Base-by-base conservation (phyloP, 768 basidiomycete genomes). In the Suillus subluteus region DNA sequence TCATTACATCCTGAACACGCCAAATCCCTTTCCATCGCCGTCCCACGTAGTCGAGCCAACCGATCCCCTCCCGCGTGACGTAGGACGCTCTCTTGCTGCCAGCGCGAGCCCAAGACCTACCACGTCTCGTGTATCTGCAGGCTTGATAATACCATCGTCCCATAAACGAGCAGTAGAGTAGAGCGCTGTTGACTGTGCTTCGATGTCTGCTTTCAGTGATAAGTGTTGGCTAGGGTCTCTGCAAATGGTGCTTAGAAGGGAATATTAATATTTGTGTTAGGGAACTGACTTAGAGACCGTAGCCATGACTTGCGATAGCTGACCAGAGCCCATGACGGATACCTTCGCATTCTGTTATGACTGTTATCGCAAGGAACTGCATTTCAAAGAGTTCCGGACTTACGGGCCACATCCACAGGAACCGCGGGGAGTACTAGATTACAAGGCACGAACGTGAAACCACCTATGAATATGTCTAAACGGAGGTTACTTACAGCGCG, bases 341-440 rank as follows among this genome's bases (percentile, higher is more conserved):
- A 97, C 90, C 77, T 92, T 96, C 43, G 96, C 94, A 70, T 96
- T 96, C 90, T 94, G 68, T 30, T 48, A 38, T 56, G 38, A 9
- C 9, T 38, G 58, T 62, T 50, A 44, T 35, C 55, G 12, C 13
- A 11, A 52, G 26, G 55, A 59, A 48, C n/a, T 43, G n/a, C 63
- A 52, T 13, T 44, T 55, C 2, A 43, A 62, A 43, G 21, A 59
- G 30, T 68, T 48, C 41, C 5, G 55, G 43, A 80, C 91, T 73
- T 79, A 94, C 92, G 66, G 96, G 96, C 96, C 96, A 98, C 94
- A 96, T 96, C 93, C 94, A 98, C 62, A 98, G 78, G 85, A 98
- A 98, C 67, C 95, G 85, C 21, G 96, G 96, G 6, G 93, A 95
- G 79, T 97, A 98, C 89, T 96, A 62, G 9, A 59, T 69, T 59